Conservation (phyloP, 108 stramenopile genomes). For the Licmophora abbreviata region DNA sequence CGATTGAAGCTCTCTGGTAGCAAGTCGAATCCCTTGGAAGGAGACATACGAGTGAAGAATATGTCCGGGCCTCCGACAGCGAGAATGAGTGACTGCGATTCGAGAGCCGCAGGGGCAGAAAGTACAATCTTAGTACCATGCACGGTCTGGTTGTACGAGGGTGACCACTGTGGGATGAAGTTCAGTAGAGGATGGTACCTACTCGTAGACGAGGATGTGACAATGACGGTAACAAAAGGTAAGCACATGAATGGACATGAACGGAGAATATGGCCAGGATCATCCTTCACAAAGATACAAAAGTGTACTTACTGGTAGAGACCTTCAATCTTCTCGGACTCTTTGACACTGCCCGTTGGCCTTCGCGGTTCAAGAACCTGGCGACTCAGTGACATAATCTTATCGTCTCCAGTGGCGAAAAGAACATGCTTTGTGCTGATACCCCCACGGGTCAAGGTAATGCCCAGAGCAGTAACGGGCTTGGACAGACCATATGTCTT, state of each 20-base stretch:
- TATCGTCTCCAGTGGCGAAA: constrained; percentile 71
- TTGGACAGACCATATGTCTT: constrained; percentile 77
- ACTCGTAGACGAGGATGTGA: not conserved
- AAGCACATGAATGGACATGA: not conserved
- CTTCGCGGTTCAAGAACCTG: constrained; percentile 87
- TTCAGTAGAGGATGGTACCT: constrained; percentile 75
- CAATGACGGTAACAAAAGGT: not conserved
- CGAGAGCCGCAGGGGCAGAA: constrained; percentile 61
- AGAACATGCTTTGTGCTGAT: constrained; percentile 84
- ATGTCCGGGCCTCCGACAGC: constrained; percentile 82
- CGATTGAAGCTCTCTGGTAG: constrained; percentile 80
- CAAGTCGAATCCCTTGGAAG: constrained; percentile 81
- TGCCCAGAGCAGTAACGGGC: constrained; percentile 78
- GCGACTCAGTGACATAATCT: constrained; percentile 60
- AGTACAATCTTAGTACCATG: constrained; percentile 41
- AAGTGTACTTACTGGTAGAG: constrained; percentile 45
- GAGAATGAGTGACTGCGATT: constrained; percentile 73
- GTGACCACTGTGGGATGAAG: constrained; percentile 39
- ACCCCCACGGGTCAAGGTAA: constrained; percentile 80
- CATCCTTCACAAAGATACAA: not conserved
- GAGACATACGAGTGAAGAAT: constrained; percentile 77
- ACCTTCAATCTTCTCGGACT: constrained; percentile 76
- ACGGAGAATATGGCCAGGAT: not conserved
- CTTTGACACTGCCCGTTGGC: constrained; percentile 71
- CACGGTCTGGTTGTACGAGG: constrained; percentile 56